These are phyloP conservation scores for Plectosphaerella plurivora DNA, from an alignment of 2,329 filamentous ascomycete species.

Conservation along the genomic window DNA sequence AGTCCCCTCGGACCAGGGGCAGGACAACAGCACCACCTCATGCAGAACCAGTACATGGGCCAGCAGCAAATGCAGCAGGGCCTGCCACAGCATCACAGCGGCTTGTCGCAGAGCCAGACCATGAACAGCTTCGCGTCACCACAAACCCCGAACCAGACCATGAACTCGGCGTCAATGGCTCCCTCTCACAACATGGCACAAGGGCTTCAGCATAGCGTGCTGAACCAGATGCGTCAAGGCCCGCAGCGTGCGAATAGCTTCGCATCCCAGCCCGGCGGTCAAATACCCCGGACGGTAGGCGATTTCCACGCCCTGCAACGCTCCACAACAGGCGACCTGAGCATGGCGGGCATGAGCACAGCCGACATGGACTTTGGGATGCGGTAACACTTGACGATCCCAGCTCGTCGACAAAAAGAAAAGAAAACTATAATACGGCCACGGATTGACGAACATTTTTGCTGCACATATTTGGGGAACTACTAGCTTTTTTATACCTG, in stretches of 20 bases:
- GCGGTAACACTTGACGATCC: not conserved
- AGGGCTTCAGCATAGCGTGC: constrained; percentile 11
- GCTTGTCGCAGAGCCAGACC: constrained; percentile 17
- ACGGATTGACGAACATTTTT: too few species aligned
- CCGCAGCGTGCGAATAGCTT: constrained; percentile 34
- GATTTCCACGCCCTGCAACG: constrained; percentile 48
- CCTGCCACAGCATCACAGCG: constrained; percentile 23
- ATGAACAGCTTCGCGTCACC: constrained; percentile 11
- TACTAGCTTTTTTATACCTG: too few species aligned
- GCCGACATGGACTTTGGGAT: constrained; percentile 13
- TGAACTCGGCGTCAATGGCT: constrained; percentile 16
- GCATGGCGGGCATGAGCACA: constrained; percentile 7
- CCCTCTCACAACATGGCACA: constrained; percentile 21
- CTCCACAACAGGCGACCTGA: constrained; percentile 23
- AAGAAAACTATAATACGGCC: not conserved
- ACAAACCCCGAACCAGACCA: constrained; percentile 5
- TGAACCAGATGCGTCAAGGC: constrained; percentile 21
- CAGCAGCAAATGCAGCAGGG: constrained; percentile 25
- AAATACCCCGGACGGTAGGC: constrained; percentile 36
- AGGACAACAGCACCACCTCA: constrained; percentile 18
- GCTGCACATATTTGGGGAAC: too few species aligned
- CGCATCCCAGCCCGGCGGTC: constrained; percentile 29
- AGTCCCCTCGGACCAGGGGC: constrained; percentile 37
- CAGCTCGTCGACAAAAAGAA: not conserved
- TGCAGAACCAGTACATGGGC: constrained; percentile 17